Base-by-base conservation (phyloP, 768 basidiomycete species). In the Lentinus brumalis region DNA sequence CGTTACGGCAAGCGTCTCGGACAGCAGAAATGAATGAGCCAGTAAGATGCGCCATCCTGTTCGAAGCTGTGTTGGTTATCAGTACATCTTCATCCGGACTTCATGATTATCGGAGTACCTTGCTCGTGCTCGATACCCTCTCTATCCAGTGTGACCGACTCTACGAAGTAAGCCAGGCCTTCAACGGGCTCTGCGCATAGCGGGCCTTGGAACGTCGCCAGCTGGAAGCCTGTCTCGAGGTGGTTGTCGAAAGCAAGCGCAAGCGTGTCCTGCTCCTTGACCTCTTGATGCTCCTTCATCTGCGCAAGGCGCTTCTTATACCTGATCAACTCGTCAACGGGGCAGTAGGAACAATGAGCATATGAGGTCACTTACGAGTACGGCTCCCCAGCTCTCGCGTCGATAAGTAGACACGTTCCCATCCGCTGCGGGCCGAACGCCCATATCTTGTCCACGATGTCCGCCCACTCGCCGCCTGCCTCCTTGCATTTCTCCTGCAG, bases 151-250 rank as follows among this genome's bases (percentile, higher is more conserved):
- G 83, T 79, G 3, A 98, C 76, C 30, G 77, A 79, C 71, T 98
- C 95, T 1, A 98, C 83, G 61, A 96, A 92, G 76, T 89, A 98
- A 0, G 88, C 93, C 78, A 99, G 77, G 0, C 96, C 96, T 65
- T 96, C 89, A 8, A 98, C 86, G 2, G 97, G 97, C 73, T 99
- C 97, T 7, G 89, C 90, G 66, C 97, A 98, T 18, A 99, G 75
- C 12, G 97, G 96, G 0, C 97, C 97, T 74, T 96, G 94, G 72
- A 94, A 90, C 1, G 89, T 90, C 0, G 94, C 96, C 50, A 98
- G 83, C 75, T 97, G 96, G 75, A 99, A 99, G 2, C 96, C 96
- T 4, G 89, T 90, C 72, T 98, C 95, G 32, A 98, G 80, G 64
- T 90, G 82, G 56, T 86, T 86, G 66, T 95, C 89, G 62, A 98